These are phyloP conservation scores for Candida arabinofermentans DNA, from an alignment of 805 yeast genomes.

Conservation along the genomic window DNA sequence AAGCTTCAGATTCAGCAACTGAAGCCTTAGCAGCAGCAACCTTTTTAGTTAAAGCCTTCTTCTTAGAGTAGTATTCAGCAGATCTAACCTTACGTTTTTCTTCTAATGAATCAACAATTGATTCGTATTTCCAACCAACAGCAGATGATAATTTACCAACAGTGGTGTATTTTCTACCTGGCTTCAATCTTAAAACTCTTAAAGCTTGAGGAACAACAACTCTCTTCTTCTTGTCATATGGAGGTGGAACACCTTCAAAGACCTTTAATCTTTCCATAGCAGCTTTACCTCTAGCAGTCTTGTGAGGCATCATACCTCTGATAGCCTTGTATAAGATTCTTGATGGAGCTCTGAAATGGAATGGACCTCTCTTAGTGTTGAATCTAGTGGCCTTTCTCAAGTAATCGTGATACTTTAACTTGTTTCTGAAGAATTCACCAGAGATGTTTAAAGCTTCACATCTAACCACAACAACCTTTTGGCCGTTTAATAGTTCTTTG, in stretches of 20 bases:
- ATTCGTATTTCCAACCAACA: conserved; percentile 99
- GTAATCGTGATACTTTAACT: conserved; percentile 99
- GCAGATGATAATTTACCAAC: conserved; percentile 93
- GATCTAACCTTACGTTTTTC: conserved; percentile 99
- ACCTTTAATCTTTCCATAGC: conserved; percentile 99
- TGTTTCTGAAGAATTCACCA: conserved; percentile 99
- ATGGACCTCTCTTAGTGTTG: conserved; percentile 99
- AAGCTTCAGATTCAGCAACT: conserved; percentile 85
- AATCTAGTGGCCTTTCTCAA: conserved; percentile 98
- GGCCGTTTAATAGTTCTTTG: conserved; percentile 97
- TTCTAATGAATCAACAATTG: conserved; percentile 94
- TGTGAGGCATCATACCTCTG: conserved; percentile 99
- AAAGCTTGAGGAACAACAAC: conserved; percentile 99
- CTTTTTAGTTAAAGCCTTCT: conserved; percentile 95
- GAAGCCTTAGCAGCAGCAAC: conserved; percentile 80
- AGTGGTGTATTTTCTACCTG: conserved; percentile 99
- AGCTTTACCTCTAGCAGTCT: conserved; percentile 99
- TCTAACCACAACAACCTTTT: conserved; percentile 96
- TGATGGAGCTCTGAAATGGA: conserved; percentile 99
- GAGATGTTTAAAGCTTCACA: conserved; percentile 97
- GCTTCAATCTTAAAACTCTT: conserved; percentile 98
- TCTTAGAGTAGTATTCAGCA: conserved; percentile 98
- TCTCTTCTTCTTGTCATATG: conserved; percentile 99
- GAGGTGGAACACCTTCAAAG: conserved; percentile 99
- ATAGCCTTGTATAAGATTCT: conserved; percentile 99